Evolutionary conservation across 192 early-diverging fungal species (phyloP).

Genomic region (Coemansia sp.): DNA sequence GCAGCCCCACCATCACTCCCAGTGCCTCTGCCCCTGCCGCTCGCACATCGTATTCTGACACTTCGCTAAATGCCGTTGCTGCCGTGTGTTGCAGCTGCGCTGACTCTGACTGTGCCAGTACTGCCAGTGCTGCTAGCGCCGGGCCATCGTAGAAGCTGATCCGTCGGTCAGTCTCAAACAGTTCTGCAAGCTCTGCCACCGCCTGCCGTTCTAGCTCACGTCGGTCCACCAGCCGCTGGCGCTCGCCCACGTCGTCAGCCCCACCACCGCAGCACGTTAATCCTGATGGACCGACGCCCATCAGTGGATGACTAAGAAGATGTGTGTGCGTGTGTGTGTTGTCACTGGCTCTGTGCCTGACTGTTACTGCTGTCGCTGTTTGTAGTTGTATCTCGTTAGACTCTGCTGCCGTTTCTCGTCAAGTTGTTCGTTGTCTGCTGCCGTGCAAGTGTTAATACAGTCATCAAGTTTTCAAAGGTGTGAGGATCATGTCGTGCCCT

Average conservation of each 20-base stretch:
- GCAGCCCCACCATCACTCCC: slow-evolving; percentile 71
- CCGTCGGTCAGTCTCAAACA: slow-evolving; percentile 44
- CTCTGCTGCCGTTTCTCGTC: no score
- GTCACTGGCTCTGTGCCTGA: not conserved
- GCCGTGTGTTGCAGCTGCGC: slow-evolving; percentile 82
- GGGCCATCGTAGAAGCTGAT: slow-evolving; percentile 74
- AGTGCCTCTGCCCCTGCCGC: slow-evolving; percentile 65
- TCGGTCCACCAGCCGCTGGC: slow-evolving; percentile 25
- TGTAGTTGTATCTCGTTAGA: no score
- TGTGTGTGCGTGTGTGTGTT: not conserved
- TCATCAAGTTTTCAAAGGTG: not conserved
- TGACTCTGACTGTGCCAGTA: slow-evolving; percentile 79
- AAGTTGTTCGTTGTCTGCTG: no score
- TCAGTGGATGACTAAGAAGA: not conserved
- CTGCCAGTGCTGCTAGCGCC: slow-evolving; percentile 70
- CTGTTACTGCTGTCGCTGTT: no score
- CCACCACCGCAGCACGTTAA: slow-evolving; percentile 1
- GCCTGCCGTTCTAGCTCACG: slow-evolving; percentile 33
- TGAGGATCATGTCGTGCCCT: no score
- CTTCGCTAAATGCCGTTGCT: slow-evolving; percentile 84
- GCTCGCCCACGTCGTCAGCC: slow-evolving; percentile 12
- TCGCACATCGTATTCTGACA: slow-evolving; percentile 80
- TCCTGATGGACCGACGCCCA: slow-evolving; percentile 1
- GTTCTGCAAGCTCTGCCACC: slow-evolving; percentile 31
- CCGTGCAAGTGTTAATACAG: not conserved